Evolutionary conservation across 768 basidiomycete species (phyloP).

Genomic region (Collybiopsis confluens): DNA sequence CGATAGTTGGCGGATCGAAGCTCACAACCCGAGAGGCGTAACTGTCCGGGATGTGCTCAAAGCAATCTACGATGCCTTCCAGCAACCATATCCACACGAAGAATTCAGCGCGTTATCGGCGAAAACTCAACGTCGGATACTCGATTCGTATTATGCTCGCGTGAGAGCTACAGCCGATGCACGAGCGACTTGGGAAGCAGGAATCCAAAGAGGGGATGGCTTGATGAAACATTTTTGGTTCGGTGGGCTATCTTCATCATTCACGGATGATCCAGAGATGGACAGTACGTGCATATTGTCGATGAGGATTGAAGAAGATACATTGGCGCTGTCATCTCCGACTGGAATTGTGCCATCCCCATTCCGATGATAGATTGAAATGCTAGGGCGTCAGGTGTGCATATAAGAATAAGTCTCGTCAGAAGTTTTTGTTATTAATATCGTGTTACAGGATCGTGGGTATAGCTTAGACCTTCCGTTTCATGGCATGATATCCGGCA

Average conservation of each 20-base stretch:
- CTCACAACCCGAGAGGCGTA: conserved; percentile 39
- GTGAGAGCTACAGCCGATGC: conserved; percentile 37
- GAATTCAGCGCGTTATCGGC: conserved; percentile 41
- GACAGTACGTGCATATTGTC: conserved; percentile 44
- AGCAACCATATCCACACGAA: conserved; percentile 28
- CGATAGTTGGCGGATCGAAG: conserved; percentile 35
- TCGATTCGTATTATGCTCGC: conserved; percentile 38
- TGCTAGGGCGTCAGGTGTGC: background rate
- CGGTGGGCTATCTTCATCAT: conserved; percentile 43
- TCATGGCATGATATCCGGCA: background rate
- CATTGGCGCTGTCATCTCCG: background rate
- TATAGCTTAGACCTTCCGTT: background rate
- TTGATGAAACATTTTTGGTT: conserved; percentile 45
- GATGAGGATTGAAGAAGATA: conserved; percentile 22
- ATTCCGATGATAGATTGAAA: background rate
- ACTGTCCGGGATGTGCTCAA: conserved; percentile 49
- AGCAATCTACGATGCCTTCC: conserved; percentile 38
- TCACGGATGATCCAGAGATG: conserved; percentile 15
- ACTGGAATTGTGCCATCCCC: background rate
- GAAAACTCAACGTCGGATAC: conserved; percentile 40
- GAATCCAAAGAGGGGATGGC: conserved; percentile 46
- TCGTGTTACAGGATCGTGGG: background rate
- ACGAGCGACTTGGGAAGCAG: conserved; percentile 28
- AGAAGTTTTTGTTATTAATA: background rate
- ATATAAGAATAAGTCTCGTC: background rate